phyloP scores from a whole-genome alignment of 1,139 yeast genomes.

The Starmera stellimalicola region DNA sequence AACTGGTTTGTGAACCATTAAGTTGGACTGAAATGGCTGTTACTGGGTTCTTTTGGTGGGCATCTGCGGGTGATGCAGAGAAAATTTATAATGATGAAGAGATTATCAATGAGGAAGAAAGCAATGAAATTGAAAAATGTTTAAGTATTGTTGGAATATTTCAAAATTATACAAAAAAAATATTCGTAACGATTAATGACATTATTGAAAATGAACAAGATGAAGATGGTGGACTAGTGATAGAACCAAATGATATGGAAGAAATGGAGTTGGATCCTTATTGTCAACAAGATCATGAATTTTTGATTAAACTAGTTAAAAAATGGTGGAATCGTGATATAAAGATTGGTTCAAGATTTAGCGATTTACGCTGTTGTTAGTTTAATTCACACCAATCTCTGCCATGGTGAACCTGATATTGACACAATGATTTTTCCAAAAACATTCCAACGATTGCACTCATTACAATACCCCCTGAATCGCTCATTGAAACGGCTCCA shows the following conservation, averaged over 20 bases:
- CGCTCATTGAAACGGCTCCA: slow-evolving; percentile 93
- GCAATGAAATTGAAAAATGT: slow-evolving; percentile 21
- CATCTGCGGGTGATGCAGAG: slow-evolving; percentile 64
- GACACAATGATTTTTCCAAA: slow-evolving; percentile 68
- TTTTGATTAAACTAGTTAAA: slow-evolving; percentile 42
- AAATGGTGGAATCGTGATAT: slow-evolving; percentile 46
- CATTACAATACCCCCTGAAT: slow-evolving; percentile 75
- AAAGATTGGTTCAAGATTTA: slow-evolving; percentile 24
- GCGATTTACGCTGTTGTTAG: slow-evolving; percentile 26
- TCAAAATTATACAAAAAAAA: slow-evolving; percentile 38
- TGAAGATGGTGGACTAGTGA: slow-evolving; percentile 7
- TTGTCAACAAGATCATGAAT: slow-evolving; percentile 44
- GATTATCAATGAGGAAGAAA: slow-evolving; percentile 19
- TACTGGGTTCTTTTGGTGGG: slow-evolving; percentile 78
- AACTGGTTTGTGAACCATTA: slow-evolving; percentile 37
- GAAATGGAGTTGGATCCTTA: slow-evolving; percentile 76
- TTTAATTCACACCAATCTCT: slow-evolving; percentile 48
- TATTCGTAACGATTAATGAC: slow-evolving; percentile 24
- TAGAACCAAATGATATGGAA: slow-evolving; percentile 43
- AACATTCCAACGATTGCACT: slow-evolving; percentile 72
- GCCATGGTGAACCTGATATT: slow-evolving; percentile 53
- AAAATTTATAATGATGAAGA: slow-evolving; percentile 26
- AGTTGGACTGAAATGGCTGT: slow-evolving; percentile 61
- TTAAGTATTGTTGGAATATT: slow-evolving; percentile 41
- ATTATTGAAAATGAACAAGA: slow-evolving; percentile 14